Evolutionary conservation across 257 asterid species (phyloP).

Genomic region (Solanum stenotomum): DNA sequence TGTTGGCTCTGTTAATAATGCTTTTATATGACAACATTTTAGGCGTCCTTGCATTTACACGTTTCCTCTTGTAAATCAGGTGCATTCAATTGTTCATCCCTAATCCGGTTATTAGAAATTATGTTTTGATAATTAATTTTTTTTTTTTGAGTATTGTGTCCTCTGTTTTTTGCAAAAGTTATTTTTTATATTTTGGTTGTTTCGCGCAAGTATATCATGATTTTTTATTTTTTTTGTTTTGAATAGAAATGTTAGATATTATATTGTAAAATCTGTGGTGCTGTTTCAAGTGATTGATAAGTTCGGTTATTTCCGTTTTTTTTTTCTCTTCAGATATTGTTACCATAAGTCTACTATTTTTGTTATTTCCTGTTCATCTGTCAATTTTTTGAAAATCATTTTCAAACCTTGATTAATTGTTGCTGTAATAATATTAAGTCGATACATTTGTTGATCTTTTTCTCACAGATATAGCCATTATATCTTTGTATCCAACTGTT

Average conservation of each 20-base stretch:
- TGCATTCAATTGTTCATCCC: neutral
- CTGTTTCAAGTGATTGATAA: conserved; percentile 7
- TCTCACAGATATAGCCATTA: conserved; percentile 6
- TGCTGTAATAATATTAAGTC: neutral
- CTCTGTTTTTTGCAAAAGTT: neutral
- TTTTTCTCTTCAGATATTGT: neutral
- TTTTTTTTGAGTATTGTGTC: neutral
- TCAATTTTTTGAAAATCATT: conserved; percentile 9
- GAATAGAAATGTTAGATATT: neutral
- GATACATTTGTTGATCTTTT: neutral
- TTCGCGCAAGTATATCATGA: neutral
- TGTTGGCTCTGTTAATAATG: neutral
- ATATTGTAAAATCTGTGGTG: conserved; percentile 1
- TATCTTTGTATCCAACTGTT: neutral
- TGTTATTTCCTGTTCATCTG: conserved; percentile 3
- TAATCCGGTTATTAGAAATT: neutral
- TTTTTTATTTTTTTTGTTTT: neutral
- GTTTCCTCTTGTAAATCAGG: neutral
- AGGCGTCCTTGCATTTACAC: neutral
- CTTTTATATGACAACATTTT: neutral
- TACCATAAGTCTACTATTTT: conserved; percentile 17
- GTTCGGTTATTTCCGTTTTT: conserved; percentile 29
- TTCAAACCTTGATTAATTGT: conserved; percentile 5
- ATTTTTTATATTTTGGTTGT: neutral
- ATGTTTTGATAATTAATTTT: neutral